phyloP scores from a whole-genome alignment of 2,329 filamentous ascomycete species.

The Alternaria novae-zelandiae region DNA sequence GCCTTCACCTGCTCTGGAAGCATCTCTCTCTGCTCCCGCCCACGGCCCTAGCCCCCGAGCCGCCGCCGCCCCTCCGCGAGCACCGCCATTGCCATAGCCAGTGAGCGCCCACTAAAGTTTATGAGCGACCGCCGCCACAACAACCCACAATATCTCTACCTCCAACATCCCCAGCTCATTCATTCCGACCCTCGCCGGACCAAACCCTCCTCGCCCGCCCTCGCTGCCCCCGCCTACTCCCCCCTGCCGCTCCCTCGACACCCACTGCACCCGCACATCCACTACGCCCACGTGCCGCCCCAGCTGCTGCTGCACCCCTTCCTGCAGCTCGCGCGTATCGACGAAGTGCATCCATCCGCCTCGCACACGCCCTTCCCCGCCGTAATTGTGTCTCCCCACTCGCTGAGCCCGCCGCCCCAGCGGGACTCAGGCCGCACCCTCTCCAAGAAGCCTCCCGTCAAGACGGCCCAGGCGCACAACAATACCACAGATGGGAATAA shows the following conservation, averaged over 20 bases:
- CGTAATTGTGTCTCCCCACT: constrained; percentile 51
- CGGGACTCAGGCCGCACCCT: constrained; percentile 39
- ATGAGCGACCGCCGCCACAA: constrained; percentile 36
- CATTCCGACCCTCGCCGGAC: constrained; percentile 18
- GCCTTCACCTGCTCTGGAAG: constrained; percentile 11
- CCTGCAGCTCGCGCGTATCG: constrained; percentile 38
- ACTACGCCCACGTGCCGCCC: constrained; percentile 21
- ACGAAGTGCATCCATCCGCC: constrained; percentile 31
- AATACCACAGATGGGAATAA: constrained; percentile 49
- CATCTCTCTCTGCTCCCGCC: not conserved
- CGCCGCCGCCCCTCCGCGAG: constrained; percentile 19
- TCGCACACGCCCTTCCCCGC: constrained; percentile 33
- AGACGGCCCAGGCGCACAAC: constrained; percentile 36
- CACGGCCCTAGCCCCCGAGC: constrained; percentile 2
- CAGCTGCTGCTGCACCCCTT: constrained; percentile 36
- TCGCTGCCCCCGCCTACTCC: constrained; percentile 15
- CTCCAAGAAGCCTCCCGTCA: constrained; percentile 38
- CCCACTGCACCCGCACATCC: constrained; percentile 16
- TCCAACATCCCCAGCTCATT: constrained; percentile 26
- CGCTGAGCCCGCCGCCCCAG: constrained; percentile 40
- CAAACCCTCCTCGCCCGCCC: constrained; percentile 18
- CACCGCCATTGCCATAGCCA: constrained; percentile 14
- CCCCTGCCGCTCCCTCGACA: constrained; percentile 3
- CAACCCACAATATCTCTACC: constrained; percentile 32
- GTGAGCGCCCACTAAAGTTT: constrained; percentile 21